Evolutionary conservation across 164 flowering plant species (phyloP).

Genomic region (Hamamelis virginiana): DNA sequence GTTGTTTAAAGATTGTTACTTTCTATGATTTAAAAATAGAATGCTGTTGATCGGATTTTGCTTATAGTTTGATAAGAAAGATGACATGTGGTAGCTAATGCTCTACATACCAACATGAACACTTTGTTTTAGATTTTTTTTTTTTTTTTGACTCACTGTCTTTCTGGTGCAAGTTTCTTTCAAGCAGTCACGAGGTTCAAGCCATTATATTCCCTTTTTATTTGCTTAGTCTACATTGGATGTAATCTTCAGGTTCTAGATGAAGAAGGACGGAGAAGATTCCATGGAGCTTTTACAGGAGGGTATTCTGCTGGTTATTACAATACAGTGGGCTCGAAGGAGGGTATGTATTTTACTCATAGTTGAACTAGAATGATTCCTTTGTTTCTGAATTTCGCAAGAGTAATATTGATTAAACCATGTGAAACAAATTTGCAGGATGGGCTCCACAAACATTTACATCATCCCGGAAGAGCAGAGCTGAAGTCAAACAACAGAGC

Average conservation of each 20-base stretch:
- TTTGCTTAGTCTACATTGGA: no score
- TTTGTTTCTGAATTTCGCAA: constrained; percentile 2
- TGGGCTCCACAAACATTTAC: constrained; percentile 95
- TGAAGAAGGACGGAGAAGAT: constrained; percentile 89
- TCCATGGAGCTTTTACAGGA: constrained; percentile 97
- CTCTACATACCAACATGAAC: no score
- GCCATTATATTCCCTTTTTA: no score
- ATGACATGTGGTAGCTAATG: no score
- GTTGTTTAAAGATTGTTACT: no score
- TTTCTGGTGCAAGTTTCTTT: no score
- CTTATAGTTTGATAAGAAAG: no score
- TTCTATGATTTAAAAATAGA: no score
- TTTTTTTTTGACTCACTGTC: no score
- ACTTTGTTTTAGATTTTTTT: no score
- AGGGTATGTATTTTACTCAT: constrained; percentile 43
- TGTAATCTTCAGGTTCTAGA: constrained; percentile 64
- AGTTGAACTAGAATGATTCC: background rate
- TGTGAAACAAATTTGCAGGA: constrained; percentile 47
- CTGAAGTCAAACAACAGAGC: constrained; percentile 73
- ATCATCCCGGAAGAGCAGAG: constrained; percentile 85
- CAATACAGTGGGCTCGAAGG: constrained; percentile 90
- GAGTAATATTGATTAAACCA: background rate
- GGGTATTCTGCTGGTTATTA: constrained; percentile 92
- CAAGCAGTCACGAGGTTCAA: no score
- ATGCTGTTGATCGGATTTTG: no score